Base-by-base conservation (phyloP, 768 basidiomycete species). In the Phylloporus arenicola region DNA sequence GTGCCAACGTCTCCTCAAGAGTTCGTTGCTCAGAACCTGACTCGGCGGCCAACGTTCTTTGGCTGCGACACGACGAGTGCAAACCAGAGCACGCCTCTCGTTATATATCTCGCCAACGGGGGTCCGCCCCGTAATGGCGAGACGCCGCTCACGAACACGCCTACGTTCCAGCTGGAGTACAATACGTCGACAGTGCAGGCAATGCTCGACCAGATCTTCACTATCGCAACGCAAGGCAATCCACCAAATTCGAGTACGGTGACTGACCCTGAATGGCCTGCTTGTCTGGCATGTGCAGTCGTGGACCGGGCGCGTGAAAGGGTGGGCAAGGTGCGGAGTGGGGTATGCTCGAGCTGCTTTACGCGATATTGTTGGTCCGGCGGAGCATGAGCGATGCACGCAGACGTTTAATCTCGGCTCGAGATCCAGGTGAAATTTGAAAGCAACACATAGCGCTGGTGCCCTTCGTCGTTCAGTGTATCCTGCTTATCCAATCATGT, bases 81-180 rank as follows among this genome's bases (percentile, higher is more conserved):
- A 43, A 63, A 58, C 24, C 56, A 52, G 0, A 65, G 62, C 37
- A 71, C 70, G 6, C 80, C 81, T 3, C 60, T 82, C 34, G 56
- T 83, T 14, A 71, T 83, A 48, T 84, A 84, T 63, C 63, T 82
- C 17, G 80, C 81, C 1, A 79, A 77, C 56, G 78, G 79, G 25
- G 76, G 74, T 4, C 64, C 73, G 2, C 74, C 73, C 38, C 67
- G 60, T 49, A 64, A 74, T 29, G 65, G 72, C 17, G 57, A 66
- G 22, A 57, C 63, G 17, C 58, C 70, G 8, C 45, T 70, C 8
- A 77, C 75, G 6, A 79, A 80, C 65, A 72, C 68, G 0, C 58
- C 68, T 11, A 78, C 76, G 9, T 34, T 45, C 45, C 70, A 76
- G 59, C 53, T 70, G 19, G 39, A 64, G 5, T 80, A 78, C 58